Conservation (phyloP, 1,139 yeast species). For the Kodamaea sp. region DNA sequence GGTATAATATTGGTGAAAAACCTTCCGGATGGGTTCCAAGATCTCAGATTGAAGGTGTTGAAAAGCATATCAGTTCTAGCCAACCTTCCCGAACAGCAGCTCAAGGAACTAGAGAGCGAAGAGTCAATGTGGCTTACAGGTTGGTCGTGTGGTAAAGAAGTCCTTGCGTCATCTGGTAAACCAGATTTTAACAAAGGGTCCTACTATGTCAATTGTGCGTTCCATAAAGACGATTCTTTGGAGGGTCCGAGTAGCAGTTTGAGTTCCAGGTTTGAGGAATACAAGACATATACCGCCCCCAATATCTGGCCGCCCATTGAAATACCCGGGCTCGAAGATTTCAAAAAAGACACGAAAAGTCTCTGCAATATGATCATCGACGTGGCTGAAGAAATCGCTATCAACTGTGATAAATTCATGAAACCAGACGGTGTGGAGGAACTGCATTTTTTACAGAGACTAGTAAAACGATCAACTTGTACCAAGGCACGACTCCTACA, state of each 20-base stretch:
- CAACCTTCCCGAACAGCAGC: conserved; percentile 33
- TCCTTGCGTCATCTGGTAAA: conserved; percentile 34
- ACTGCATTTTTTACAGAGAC: conserved; percentile 40
- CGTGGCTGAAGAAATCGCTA: conserved; percentile 53
- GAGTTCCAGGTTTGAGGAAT: conserved; percentile 30
- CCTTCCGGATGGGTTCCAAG: conserved; percentile 40
- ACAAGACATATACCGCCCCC: conserved; percentile 47
- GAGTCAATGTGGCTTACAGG: conserved; percentile 57
- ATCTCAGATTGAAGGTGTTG: conserved; percentile 46
- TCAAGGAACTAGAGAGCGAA: conserved; percentile 45
- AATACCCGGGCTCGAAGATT: conserved; percentile 23
- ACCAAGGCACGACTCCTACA: conserved; percentile 63
- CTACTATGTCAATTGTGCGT: conserved; percentile 61
- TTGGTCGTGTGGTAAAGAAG: conserved; percentile 68
- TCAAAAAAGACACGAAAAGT: conserved; percentile 38
- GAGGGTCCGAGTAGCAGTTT: conserved; percentile 48
- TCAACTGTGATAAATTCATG: conserved; percentile 53
- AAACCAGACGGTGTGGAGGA: conserved; percentile 30
- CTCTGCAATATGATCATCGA: conserved; percentile 50
- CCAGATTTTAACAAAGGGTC: conserved; percentile 62
- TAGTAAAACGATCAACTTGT: conserved; percentile 53
- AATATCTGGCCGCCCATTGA: conserved; percentile 55
- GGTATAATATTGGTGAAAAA: conserved; percentile 53
- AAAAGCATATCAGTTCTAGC: conserved; percentile 49
- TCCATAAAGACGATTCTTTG: conserved; percentile 41